These are phyloP conservation scores for Pythium graminicola DNA, from an alignment of 352 stramenopile genomes.

Conservation along the genomic window DNA sequence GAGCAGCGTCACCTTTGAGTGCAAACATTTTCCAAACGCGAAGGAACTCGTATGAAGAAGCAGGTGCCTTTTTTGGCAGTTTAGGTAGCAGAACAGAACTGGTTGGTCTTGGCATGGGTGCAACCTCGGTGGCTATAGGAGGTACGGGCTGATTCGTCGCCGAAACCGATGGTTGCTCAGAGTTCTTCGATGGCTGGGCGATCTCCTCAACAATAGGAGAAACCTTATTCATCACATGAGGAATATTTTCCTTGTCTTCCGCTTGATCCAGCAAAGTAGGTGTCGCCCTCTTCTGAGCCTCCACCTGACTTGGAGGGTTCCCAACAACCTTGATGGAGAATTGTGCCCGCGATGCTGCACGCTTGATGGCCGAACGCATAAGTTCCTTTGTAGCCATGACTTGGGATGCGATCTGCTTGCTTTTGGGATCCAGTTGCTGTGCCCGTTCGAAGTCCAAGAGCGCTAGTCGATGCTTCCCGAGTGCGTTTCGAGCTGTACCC, in stretches of 20 bases:
- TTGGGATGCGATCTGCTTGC: slow-evolving; percentile 60
- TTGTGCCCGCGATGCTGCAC: slow-evolving; percentile 39
- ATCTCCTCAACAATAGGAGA: slow-evolving; percentile 6
- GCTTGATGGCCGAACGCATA: slow-evolving; percentile 60
- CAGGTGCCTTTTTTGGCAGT: slow-evolving; percentile 53
- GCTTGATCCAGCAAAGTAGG: slow-evolving; percentile 10
- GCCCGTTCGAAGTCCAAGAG: slow-evolving; percentile 76
- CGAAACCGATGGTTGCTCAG: neutral
- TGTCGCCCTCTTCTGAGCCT: neutral
- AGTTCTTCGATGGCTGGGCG: neutral
- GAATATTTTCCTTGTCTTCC: slow-evolving; percentile 22
- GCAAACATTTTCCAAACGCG: slow-evolving; percentile 72
- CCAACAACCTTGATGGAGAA: slow-evolving; percentile 45
- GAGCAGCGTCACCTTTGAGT: slow-evolving; percentile 32
- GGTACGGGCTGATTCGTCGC: neutral
- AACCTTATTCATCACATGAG: neutral
- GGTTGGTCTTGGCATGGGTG: neutral
- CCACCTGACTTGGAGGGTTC: neutral
- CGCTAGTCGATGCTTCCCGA: slow-evolving; percentile 81
- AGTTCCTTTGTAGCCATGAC: slow-evolving; percentile 53
- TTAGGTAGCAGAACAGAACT: slow-evolving; percentile 29
- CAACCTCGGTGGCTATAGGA: neutral
- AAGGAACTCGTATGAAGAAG: slow-evolving; percentile 72
- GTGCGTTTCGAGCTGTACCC: slow-evolving; percentile 77
- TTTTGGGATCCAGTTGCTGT: slow-evolving; percentile 57